These are phyloP conservation scores for Arthrobotrys musiformis DNA, from an alignment of 2,329 filamentous ascomycete genomes.

Conservation along the genomic window DNA sequence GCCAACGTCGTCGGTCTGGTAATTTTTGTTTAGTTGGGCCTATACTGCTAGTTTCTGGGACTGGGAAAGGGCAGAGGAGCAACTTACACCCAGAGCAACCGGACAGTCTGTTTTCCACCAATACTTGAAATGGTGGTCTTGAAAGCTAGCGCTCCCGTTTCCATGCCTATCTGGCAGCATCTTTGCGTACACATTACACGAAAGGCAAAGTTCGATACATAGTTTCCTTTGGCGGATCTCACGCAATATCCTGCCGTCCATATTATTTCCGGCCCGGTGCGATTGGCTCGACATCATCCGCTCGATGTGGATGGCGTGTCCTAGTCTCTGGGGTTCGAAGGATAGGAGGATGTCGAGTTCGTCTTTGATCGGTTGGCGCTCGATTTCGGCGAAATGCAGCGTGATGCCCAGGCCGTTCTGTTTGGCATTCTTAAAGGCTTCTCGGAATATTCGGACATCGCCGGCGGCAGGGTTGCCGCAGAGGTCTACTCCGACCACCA, in stretches of 20 bases:
- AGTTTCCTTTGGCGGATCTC: constrained; percentile 69
- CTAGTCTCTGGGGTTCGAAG: constrained; percentile 75
- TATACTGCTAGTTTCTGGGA: background rate
- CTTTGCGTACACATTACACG: constrained; percentile 80
- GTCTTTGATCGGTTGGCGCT: constrained; percentile 67
- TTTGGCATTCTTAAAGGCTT: constrained; percentile 71
- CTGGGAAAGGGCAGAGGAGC: constrained; percentile 15
- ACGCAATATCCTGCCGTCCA: constrained; percentile 70
- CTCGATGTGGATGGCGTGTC: constrained; percentile 76
- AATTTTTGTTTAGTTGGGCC: constrained; percentile 55
- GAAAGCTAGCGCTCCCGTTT: constrained; percentile 64
- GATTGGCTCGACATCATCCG: constrained; percentile 8
- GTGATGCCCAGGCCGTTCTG: constrained; percentile 72
- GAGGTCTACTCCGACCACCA: constrained; percentile 77
- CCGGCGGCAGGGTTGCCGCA: constrained; percentile 77
- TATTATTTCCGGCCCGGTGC: constrained; percentile 58
- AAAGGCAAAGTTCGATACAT: constrained; percentile 80
- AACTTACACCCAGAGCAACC: constrained; percentile 76
- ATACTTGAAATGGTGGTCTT: constrained; percentile 79
- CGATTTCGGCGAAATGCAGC: constrained; percentile 80
- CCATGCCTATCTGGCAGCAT: constrained; percentile 70
- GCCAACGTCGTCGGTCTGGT: constrained; percentile 82
- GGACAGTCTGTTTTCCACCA: constrained; percentile 73
- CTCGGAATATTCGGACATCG: constrained; percentile 70
- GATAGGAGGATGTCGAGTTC: constrained; percentile 74